These are phyloP conservation scores for Suhomyces coccinellae DNA, from an alignment of 1,139 yeast species.

Conservation along the genomic window DNA sequence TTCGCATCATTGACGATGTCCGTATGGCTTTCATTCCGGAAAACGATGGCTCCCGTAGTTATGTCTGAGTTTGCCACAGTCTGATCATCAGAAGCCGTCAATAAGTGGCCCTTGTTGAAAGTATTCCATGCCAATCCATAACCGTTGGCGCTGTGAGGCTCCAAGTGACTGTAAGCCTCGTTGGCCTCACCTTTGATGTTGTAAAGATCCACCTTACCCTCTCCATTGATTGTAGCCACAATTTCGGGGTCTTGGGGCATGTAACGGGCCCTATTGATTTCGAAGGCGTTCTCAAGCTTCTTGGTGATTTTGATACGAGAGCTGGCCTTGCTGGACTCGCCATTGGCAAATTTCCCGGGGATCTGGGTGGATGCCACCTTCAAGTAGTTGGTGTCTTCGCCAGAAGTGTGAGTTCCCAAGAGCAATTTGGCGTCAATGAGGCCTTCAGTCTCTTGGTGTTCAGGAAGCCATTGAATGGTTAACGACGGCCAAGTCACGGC, in stretches of 20 bases:
- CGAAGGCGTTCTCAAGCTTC: conserved; percentile 54
- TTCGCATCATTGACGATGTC: conserved; percentile 73
- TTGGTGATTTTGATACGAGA: conserved; percentile 63
- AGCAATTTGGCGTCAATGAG: conserved; percentile 51
- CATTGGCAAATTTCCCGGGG: conserved; percentile 40
- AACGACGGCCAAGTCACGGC: conserved; percentile 80
- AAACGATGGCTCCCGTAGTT: conserved; percentile 15
- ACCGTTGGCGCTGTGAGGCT: conserved; percentile 66
- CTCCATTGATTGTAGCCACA: conserved; percentile 77
- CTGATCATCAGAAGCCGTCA: conserved; percentile 66
- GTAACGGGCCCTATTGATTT: conserved; percentile 79
- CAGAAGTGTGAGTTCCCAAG: conserved; percentile 87
- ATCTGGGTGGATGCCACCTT: conserved; percentile 73
- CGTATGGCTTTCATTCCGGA: conserved; percentile 40
- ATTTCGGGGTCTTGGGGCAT: conserved; percentile 70
- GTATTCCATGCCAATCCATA: conserved; percentile 72
- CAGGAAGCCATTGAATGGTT: conserved; percentile 75
- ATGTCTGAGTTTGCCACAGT: conserved; percentile 62
- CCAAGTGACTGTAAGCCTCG: conserved; percentile 31
- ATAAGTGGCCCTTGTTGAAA: conserved; percentile 45
- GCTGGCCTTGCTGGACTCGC: conserved; percentile 29
- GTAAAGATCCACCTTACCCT: conserved; percentile 72
- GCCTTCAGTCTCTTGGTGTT: conserved; percentile 29
- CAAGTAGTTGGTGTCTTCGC: conserved; percentile 72
- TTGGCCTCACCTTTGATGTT: conserved; percentile 37